Conservation (phyloP, 1,139 yeast genomes). For the Kodamaea fungicola region DNA sequence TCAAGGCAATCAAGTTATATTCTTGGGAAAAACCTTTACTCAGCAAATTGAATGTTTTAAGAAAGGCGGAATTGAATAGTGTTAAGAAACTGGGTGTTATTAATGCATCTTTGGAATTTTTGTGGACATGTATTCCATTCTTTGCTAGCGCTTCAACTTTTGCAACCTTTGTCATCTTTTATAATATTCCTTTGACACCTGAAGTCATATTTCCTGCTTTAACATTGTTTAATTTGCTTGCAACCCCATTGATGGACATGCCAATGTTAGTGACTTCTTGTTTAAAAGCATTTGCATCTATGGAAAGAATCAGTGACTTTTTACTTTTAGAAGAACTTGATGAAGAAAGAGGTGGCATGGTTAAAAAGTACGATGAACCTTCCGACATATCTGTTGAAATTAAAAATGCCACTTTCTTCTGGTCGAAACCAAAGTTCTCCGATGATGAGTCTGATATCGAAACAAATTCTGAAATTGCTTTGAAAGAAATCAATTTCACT, state of each 20-base stretch:
- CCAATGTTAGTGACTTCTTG: slow-evolving; percentile 29
- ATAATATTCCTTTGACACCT: slow-evolving; percentile 29
- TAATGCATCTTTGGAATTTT: slow-evolving; percentile 27
- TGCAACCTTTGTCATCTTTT: slow-evolving; percentile 23
- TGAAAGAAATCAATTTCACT: slow-evolving; percentile 17
- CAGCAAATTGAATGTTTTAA: slow-evolving; percentile 27
- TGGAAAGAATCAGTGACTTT: slow-evolving; percentile 30
- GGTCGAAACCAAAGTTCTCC: slow-evolving; percentile 11
- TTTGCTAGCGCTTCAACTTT: slow-evolving; percentile 32
- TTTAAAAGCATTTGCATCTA: slow-evolving; percentile 31
- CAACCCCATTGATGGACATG: slow-evolving; percentile 33
- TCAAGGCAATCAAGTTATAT: slow-evolving; percentile 38
- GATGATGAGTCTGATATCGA: background rate
- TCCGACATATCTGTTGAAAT: slow-evolving; percentile 22
- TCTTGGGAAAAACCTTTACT: slow-evolving; percentile 43
- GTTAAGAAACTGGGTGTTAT: slow-evolving; percentile 29
- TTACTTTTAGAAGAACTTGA: slow-evolving; percentile 34
- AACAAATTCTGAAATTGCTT: slow-evolving; percentile 11
- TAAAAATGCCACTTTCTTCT: slow-evolving; percentile 17
- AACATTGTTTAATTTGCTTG: slow-evolving; percentile 32
- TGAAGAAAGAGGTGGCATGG: slow-evolving; percentile 1
- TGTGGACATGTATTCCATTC: slow-evolving; percentile 40
- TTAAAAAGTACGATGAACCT: slow-evolving; percentile 11
- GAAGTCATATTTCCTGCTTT: slow-evolving; percentile 39
- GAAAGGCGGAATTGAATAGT: slow-evolving; percentile 33